Evolutionary conservation across 345 rosid species (phyloP).

Genomic region (Anacardium occidentale): DNA sequence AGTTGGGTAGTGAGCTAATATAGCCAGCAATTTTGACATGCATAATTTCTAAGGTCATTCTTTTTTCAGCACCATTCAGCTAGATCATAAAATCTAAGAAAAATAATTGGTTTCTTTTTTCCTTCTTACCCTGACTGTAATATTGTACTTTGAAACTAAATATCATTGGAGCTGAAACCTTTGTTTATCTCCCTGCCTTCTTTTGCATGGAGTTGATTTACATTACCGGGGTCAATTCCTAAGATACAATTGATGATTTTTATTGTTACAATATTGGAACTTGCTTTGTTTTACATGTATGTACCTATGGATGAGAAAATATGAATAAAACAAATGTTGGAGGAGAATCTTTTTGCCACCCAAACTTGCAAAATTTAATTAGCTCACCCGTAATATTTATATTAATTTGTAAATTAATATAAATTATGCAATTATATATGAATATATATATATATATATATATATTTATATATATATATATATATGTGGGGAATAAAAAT

Average conservation of each 20-base stretch:
- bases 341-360: not conserved
- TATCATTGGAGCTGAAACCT: not conserved
- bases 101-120: not conserved
- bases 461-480: too few species aligned
- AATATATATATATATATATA: too few species aligned
- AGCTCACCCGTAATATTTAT: not conserved
- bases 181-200: not conserved
- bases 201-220: not conserved
- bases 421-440: too few species aligned
- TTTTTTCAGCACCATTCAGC: not conserved
- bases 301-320: too few species aligned
- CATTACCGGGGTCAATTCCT: not conserved
- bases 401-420: too few species aligned
- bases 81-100: not conserved
- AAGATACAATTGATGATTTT: not conserved
- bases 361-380: not conserved
- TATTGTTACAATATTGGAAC: not conserved
- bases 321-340: too few species aligned
- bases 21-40: not conserved
- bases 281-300: too few species aligned
- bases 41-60: not conserved
- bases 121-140: not conserved
- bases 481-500: too few species aligned
- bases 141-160: not conserved
- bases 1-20: not conserved